Percentiles rank a stretch among this genome's conserved stretches.
phyloP scores from a whole-genome alignment of 2,329 filamentous ascomycete species.

The Leptosphaerulina australis region DNA sequence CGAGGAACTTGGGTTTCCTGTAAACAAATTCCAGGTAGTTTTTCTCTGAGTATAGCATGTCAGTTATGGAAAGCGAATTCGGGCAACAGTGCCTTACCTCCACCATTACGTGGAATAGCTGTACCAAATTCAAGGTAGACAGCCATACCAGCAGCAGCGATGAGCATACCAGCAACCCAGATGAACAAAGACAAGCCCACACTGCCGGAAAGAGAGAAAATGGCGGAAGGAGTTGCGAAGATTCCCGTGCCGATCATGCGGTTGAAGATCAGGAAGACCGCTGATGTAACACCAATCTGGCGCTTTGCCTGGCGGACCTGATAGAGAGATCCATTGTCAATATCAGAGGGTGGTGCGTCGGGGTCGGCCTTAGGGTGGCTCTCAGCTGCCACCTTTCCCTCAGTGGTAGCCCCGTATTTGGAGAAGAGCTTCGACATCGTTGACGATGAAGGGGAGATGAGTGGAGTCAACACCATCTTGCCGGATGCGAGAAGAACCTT shows the following conservation, averaged over 20 bases:
- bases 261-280: constrained; percentile 60
- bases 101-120: constrained; percentile 67
- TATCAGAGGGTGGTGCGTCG: constrained; percentile 19
- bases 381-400: constrained; percentile 11
- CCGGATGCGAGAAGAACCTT: constrained; percentile 1
- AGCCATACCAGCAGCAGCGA: constrained; percentile 66
- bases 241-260: constrained; percentile 71
- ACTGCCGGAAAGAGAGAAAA: constrained; percentile 63
- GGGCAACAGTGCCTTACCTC: constrained; percentile 42
- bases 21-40: constrained; percentile 71
- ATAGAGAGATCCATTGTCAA: constrained; percentile 33
- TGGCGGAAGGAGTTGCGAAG: constrained; percentile 66
- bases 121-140: constrained; percentile 72
- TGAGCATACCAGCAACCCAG: constrained; percentile 67
- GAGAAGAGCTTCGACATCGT: constrained; percentile 26
- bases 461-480: constrained; percentile 17
- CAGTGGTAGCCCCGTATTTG: constrained; percentile 18
- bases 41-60: constrained; percentile 54
- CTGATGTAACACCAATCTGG: constrained; percentile 38
- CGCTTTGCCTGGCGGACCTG: constrained; percentile 37
- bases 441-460: constrained; percentile 17
- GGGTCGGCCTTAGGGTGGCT: constrained; percentile 11
- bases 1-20: constrained; percentile 65
- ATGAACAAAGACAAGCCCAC: constrained; percentile 68
- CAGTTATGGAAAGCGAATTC: background rate